Base-by-base conservation (phyloP, 192 early-diverging fungal species). In the Pecoramyces ruminantium region DNA sequence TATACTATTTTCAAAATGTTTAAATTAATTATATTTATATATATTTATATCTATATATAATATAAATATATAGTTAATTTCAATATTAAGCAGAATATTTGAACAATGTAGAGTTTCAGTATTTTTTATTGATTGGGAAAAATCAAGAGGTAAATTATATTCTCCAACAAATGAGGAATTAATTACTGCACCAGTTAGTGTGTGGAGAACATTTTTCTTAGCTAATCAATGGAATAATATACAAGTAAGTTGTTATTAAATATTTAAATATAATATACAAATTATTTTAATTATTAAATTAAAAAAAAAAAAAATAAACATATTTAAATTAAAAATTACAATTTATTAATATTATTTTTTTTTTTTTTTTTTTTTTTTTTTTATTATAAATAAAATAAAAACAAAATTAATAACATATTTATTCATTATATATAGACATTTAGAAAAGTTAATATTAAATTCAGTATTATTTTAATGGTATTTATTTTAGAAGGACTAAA, bases 121-220 rank as follows among this genome's bases (percentile, higher is more conserved):
- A 18, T 90, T 90, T 78, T 88, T 90, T 78, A 85, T 89, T 28
- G 89, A 90, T 79, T 90, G 89, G 89, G 89, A 90, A 82, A 86
- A 87, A 39, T 82, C 87, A 9, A 82, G 83, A 30, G 87, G 88
- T 13, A 81, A 86, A 29, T 29, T 89, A 13, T 30, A 78, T 28
- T 77, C 30, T 78, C 28, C 27, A 28, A 81, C 51, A 18, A 79
- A 79, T 29, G 51, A 82, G 82, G 38, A 77, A 77, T 51, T 58
- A 30, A 78, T 83, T 21, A 15, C 82, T 11, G 85, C 86, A 29
- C 86, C 88, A 14, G 86, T 90, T 17, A 88, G 87, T 78, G 84
- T 88, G 13, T 90, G 89, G 89, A 67, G 89, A 27, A 84, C 81
- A 8, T 88, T 90, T 30, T 88, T 90, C 78, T 82, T 88, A 84